A percentile compares a stretch with the other conserved stretches of the same genome.
Evolutionary conservation across 2,329 filamentous ascomycete species (phyloP).

Genomic region (Dothistroma pini): DNA sequence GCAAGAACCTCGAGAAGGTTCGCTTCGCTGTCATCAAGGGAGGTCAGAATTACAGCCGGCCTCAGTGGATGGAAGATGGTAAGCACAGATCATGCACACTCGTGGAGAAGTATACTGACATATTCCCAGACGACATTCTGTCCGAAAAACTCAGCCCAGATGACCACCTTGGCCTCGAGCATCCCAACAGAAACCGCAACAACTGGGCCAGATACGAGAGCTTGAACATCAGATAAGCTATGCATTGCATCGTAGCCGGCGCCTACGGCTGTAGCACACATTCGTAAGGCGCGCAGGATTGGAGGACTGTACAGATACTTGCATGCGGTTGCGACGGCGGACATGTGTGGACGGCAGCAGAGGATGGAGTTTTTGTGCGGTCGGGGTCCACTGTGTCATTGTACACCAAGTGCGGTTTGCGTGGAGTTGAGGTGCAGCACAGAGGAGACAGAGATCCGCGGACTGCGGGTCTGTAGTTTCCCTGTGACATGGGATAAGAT

Average conservation of each 20-base stretch:
- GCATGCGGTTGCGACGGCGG: conserved; percentile 2
- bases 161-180: conserved; percentile 53
- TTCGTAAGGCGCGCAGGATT: not conserved
- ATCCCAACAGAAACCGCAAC: conserved; percentile 58
- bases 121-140: conserved; percentile 43
- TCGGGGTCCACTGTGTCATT: not conserved
- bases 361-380: not conserved
- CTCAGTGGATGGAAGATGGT: conserved; percentile 86
- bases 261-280: not conserved
- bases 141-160: conserved; percentile 43
- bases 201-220: conserved; percentile 60
- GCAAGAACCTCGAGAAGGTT: conserved; percentile 98
- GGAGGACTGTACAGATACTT: conserved; percentile 4
- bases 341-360: not conserved
- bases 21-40: conserved; percentile 79
- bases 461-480: not conserved
- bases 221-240: conserved; percentile 56
- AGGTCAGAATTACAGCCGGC: conserved; percentile 66
- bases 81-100: conserved; percentile 36
- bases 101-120: conserved; percentile 9
- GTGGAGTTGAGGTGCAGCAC: not conserved
- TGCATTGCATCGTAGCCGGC: not conserved
- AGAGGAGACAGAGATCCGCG: not conserved
- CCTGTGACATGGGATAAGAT: not conserved
- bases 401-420: conserved; percentile 5